These are phyloP conservation scores for Pyracantha coccinea DNA, from an alignment of 331 rosid genomes.

Conservation along the genomic window DNA sequence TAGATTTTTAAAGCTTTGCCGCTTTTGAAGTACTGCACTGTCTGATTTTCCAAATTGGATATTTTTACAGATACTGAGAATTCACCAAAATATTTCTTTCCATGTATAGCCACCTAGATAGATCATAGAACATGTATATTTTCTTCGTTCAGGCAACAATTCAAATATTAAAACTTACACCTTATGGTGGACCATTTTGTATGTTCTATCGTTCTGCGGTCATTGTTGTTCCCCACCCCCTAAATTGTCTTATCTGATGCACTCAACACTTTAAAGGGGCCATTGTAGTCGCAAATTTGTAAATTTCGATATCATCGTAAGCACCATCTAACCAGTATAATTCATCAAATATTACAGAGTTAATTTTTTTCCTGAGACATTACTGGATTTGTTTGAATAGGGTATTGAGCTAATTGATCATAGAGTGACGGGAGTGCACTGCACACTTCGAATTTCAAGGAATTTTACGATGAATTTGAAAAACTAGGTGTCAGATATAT, in stretches of 20 bases:
- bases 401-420: neutral
- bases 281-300: neutral
- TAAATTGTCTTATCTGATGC: neutral
- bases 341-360: neutral
- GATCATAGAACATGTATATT: neutral
- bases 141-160: neutral
- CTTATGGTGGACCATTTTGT: neutral
- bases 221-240: too few relatives aligned
- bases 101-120: neutral
- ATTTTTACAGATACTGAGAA: neutral
- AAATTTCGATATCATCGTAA: neutral
- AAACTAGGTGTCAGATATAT: neutral
- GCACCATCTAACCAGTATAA: neutral
- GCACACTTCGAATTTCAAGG: neutral
- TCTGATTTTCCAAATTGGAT: neutral
- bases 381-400: neutral
- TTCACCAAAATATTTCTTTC: neutral
- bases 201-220: neutral
- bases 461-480: neutral
- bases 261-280: neutral
- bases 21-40: neutral
- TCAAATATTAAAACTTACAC: neutral
- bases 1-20: neutral
- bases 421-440: neutral
- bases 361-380: too few relatives aligned